phyloP scores from a whole-genome alignment of 495 filamentous ascomycete genomes.

The Aspergillus bridgeri region DNA sequence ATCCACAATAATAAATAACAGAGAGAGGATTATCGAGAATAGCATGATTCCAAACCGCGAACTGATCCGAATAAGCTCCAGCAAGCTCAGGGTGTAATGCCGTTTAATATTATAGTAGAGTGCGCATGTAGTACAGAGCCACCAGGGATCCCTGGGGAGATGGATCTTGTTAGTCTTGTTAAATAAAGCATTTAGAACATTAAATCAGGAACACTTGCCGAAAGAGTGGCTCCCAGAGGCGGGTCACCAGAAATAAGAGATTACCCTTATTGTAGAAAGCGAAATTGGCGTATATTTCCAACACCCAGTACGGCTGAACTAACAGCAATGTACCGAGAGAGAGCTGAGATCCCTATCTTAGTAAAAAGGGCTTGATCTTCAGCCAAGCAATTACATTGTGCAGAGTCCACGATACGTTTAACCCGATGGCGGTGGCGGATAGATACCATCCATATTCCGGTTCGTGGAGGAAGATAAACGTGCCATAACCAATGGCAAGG shows the following conservation, averaged over 20 bases:
- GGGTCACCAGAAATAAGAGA: constrained; percentile 40
- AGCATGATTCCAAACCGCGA: constrained; percentile 56
- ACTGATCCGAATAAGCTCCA: constrained; percentile 43
- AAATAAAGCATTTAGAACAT: background rate
- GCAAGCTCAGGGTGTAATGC: constrained; percentile 46
- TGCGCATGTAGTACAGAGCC: constrained; percentile 48
- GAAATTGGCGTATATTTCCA: constrained; percentile 47
- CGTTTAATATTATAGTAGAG: constrained; percentile 51
- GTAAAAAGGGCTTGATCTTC: constrained; percentile 43
- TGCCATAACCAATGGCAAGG: constrained; percentile 35
- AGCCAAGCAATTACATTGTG: constrained; percentile 51
- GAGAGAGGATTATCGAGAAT: constrained; percentile 47
- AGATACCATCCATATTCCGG: constrained; percentile 45
- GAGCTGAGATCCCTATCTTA: constrained; percentile 23
- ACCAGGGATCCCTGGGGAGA: constrained; percentile 51
- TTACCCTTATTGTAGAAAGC: constrained; percentile 47
- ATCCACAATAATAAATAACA: constrained; percentile 51
- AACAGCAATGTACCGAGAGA: constrained; percentile 38
- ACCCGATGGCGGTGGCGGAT: constrained; percentile 35
- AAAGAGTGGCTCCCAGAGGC: constrained; percentile 49
- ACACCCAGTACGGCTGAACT: constrained; percentile 39
- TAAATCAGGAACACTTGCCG: constrained; percentile 20
- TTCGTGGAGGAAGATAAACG: constrained; percentile 38
- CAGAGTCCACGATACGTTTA: constrained; percentile 41
- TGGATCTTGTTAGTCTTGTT: background rate